phyloP scores from a whole-genome alignment of 805 yeast genomes.

The Scheffersomyces amazonensis region DNA sequence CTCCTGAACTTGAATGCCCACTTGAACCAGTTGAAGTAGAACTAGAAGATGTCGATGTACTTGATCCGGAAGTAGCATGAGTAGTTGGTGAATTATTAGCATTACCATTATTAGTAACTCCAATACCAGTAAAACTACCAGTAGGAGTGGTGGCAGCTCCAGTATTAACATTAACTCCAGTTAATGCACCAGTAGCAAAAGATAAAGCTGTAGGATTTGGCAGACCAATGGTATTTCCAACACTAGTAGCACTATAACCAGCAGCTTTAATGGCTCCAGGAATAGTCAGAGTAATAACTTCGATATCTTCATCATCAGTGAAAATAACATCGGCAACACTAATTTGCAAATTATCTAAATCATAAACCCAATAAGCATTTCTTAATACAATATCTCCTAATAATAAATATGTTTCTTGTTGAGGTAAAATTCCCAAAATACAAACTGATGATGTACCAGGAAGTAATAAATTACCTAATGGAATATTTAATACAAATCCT shows the following conservation, averaged over 20 bases:
- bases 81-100: background rate
- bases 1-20: background rate
- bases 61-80: background rate
- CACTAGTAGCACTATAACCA: constrained; percentile 38
- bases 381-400: constrained; percentile 69
- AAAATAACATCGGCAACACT: constrained; percentile 45
- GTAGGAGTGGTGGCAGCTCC: background rate
- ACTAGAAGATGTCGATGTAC: background rate
- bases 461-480: constrained; percentile 1
- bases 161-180: constrained; percentile 4
- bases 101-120: background rate
- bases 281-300: constrained; percentile 39
- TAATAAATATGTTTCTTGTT: constrained; percentile 21
- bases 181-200: constrained; percentile 4
- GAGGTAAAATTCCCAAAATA: background rate
- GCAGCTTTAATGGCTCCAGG: constrained; percentile 54
- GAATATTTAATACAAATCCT: constrained; percentile 1
- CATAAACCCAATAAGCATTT: constrained; percentile 62
- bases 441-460: background rate
- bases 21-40: background rate
- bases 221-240: constrained; percentile 1
- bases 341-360: constrained; percentile 54
- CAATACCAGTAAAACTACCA: background rate
- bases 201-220: constrained; percentile 11
- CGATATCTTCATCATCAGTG: constrained; percentile 38